phyloP scores from a whole-genome alignment of 306 rosid genomes.

The Vigna reflexopilosa region DNA sequence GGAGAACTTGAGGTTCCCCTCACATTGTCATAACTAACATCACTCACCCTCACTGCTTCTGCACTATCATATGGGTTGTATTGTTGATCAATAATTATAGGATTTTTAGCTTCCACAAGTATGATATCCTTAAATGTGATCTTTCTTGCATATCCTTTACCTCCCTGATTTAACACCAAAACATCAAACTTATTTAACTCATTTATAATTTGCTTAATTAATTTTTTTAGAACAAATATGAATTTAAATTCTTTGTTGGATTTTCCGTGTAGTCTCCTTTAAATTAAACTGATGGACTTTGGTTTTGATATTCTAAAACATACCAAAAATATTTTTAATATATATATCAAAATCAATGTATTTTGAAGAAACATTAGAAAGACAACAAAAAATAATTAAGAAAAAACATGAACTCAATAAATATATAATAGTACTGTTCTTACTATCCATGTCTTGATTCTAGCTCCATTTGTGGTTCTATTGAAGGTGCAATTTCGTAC shows the following conservation, averaged over 20 bases:
- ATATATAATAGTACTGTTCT: not conserved
- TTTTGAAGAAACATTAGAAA: too few species aligned
- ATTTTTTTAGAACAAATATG: not conserved
- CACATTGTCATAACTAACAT: constrained; percentile 45
- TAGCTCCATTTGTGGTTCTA: constrained; percentile 55
- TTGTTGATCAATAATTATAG: constrained; percentile 53
- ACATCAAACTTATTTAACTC: not conserved
- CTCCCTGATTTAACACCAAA: constrained; percentile 46
- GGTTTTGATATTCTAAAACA: too few species aligned
- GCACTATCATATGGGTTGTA: constrained; percentile 28
- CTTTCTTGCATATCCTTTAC: constrained; percentile 59
- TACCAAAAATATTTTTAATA: too few species aligned
- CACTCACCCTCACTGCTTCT: constrained; percentile 45
- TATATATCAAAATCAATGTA: too few species aligned
- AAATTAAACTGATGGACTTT: too few species aligned
- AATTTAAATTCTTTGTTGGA: too few species aligned
- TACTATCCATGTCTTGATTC: constrained; percentile 70
- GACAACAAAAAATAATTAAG: too few species aligned
- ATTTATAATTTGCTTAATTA: not conserved
- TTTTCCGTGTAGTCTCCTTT: too few species aligned
- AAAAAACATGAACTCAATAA: too few species aligned
- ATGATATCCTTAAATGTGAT: constrained; percentile 54
- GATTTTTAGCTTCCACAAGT: constrained; percentile 31
- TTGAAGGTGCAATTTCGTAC: constrained; percentile 55
- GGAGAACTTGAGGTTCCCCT: constrained; percentile 45